Base-by-base conservation (phyloP, 2,329 filamentous ascomycete genomes). In the Aspergillus sp. region DNA sequence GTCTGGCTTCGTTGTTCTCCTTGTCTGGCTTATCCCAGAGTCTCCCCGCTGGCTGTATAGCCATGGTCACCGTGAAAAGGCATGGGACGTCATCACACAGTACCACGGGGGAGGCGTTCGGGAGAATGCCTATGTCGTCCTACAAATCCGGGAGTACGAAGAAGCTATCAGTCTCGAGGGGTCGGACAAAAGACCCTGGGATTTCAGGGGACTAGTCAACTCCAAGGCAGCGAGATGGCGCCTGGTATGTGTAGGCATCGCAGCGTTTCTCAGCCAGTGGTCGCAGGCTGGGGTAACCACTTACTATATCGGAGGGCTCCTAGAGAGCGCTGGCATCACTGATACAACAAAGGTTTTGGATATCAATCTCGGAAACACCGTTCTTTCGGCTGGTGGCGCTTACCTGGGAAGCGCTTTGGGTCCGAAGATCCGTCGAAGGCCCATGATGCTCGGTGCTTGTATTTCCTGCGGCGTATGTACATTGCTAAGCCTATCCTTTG, bases 31-130 rank as follows among this genome's bases (percentile, higher is more conserved):
- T 61, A 73, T 87, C 1, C 85, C 86, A 0, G 85, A 88, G 64
- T 85, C 82, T 0, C 86, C 86, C 1, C 74, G 85, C 53, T 87
- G 84, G 84, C 77, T 86, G 17, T 83, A 85, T 56, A 79, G 80
- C 56, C 80, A 84, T 55, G 81, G 84, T 58, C 80, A 82, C n/a
- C 76, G 80, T 12, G 83, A 86, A 27, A 78, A 86, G 61, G 83
- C 83, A 2, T 73, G 81, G n/a, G 72, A 77, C 4, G 79, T 82
- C 2, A 77, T 89, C 53, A 78, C 80, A 13, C 82, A 81, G 56
- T 84, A 83, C 64, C 86, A 87, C 50, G 85, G 83, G 2, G 77
- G 83, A 59, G 75, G 76, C 1, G 70, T 71, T 52, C 60, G 54
- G 2, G 67, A 75, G 2, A 69, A 65, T 13, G 55, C 62, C 15